Base-by-base conservation (phyloP, 495 filamentous ascomycete genomes). In the Echria macrotheca region DNA sequence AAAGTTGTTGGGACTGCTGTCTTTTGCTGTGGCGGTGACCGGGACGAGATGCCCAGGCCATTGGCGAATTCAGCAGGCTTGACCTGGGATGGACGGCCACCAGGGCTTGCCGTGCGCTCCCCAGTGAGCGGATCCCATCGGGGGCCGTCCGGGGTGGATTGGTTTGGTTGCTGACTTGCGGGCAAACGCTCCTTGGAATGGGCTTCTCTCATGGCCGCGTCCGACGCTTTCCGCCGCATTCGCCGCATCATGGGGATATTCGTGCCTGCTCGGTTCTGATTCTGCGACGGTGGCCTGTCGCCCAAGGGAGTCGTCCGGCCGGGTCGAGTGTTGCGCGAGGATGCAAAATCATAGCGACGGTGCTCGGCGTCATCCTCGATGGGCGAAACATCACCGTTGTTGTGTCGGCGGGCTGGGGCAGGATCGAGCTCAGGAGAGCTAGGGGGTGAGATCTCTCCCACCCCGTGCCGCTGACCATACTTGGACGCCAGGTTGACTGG, bases 201-300 rank as follows among this genome's bases (percentile, higher is more conserved):
- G 3, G 64, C 37, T 26, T 66, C 64, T 29, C 68, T 67, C 2
- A 67, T 48, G 11, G 61, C 66, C 0, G 63, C 69, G 12, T 70
- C 70, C 8, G 69, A 68, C 37, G 68, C 65, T 42, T 68, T 67
- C 17, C 69, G 65, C 25, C 67, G 68, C 28, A 72, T 74, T 39
- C 74, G 70, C 26, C 74, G 72, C 61, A 77, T 69, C 50, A 64
- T 63, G 12, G 74, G 74, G 48, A 79, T 77, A 50, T 64, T 79
- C 41, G 61, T 70, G 1, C 51, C 32, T 44, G 36, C 21, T 18
- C 59, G n/a, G 49, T 55, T 50, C 31, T 55, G 56, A 32, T 39
- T 50, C 8, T 46, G 50, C 9, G 60, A 26, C 5, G 58, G 31
- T 37, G 36, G 33, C 23, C 31, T 54, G 9, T 53, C 24, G 15